Percentiles rank a stretch among this genome's conserved stretches.
phyloP scores from a whole-genome alignment of 352 stramenopile species.

The Hyaloperonospora brassicae region DNA sequence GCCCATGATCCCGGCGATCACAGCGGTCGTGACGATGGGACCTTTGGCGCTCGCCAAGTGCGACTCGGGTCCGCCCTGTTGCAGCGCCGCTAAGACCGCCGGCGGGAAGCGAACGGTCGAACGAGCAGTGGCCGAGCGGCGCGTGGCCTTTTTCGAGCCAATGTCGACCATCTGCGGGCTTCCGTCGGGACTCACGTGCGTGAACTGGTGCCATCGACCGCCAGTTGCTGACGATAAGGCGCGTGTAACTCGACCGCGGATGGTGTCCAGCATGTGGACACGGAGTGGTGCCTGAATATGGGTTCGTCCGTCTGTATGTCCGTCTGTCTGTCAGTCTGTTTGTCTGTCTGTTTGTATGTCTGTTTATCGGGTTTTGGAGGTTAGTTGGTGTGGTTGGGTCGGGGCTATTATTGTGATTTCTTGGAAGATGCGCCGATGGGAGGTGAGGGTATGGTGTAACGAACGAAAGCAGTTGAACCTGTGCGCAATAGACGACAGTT shows the following conservation, averaged over 20 bases:
- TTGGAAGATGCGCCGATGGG: no score
- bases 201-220: constrained; percentile 31
- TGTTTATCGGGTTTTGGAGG: no score
- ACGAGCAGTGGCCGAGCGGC: constrained; percentile 72
- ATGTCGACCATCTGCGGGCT: constrained; percentile 89
- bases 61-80: constrained; percentile 13
- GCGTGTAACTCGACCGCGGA: not conserved
- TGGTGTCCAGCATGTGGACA: not conserved
- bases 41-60: constrained; percentile 77
- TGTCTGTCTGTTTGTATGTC: no score
- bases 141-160: constrained; percentile 72
- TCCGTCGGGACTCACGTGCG: constrained; percentile 44
- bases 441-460: no score
- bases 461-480: no score
- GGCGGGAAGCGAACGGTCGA: constrained; percentile 83
- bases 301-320: no score
- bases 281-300: no score
- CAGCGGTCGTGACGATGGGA: constrained; percentile 86
- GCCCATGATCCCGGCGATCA: constrained; percentile 89
- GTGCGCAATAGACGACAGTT: no score
- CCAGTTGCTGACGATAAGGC: constrained; percentile 3
- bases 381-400: no score
- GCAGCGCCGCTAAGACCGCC: constrained; percentile 68
- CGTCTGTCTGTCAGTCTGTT: no score
- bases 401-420: no score